Evolutionary conservation across 2,329 filamentous ascomycete genomes (phyloP).

Genomic region (Botrytis deweyae): DNA sequence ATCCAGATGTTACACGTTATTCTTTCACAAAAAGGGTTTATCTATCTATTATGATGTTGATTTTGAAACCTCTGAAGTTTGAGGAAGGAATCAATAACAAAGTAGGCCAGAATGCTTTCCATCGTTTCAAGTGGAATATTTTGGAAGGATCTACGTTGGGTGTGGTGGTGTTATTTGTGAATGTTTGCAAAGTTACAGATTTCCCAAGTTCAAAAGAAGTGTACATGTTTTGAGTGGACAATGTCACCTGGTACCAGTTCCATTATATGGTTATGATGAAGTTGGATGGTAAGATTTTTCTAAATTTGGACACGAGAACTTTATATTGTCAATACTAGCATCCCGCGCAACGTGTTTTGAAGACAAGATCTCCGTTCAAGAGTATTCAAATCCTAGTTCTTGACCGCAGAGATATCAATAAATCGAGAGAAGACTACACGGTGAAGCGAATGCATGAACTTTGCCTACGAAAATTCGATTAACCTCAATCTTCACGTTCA

Average conservation of each 20-base stretch:
- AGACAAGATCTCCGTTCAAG: neutral
- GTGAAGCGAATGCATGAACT: neutral
- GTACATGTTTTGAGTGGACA: neutral
- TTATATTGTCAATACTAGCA: neutral
- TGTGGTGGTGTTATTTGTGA: neutral
- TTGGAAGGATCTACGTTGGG: neutral
- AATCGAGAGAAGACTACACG: neutral
- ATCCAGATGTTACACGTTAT: neutral
- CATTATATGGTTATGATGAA: neutral
- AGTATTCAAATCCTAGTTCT: neutral
- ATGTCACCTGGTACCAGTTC: neutral
- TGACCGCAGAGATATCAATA: neutral
- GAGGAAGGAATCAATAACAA: neutral
- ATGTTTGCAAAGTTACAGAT: neutral
- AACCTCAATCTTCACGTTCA: neutral
- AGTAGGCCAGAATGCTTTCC: neutral
- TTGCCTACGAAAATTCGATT: neutral
- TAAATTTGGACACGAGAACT: neutral
- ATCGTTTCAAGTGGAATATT: neutral
- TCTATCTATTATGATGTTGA: neutral
- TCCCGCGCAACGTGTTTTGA: neutral
- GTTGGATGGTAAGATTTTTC: neutral
- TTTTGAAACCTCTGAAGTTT: neutral
- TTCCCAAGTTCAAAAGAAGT: neutral
- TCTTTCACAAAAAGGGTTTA: neutral